Evolutionary conservation across 805 yeast species (phyloP).

Genomic region (Pichia nanzhaoensis): DNA sequence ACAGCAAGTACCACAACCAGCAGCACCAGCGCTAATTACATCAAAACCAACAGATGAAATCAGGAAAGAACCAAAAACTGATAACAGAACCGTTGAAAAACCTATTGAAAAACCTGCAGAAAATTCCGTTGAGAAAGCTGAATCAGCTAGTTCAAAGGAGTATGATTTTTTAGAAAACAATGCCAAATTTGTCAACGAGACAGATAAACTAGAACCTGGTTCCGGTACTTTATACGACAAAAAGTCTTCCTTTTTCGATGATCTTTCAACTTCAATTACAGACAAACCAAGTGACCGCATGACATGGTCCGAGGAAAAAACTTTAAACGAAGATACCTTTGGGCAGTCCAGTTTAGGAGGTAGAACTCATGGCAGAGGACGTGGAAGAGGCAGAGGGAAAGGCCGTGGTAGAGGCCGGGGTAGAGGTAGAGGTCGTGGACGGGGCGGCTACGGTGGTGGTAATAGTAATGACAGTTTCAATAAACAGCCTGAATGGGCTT

Average conservation of each 20-base stretch:
- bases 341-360: slow-evolving; percentile 46
- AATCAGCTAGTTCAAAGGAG: slow-evolving; percentile 39
- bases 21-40: slow-evolving; percentile 28
- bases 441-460: slow-evolving; percentile 1
- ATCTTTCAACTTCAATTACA: slow-evolving; percentile 63
- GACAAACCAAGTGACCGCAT: slow-evolving; percentile 35
- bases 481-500: slow-evolving; percentile 26
- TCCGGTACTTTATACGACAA: slow-evolving; percentile 57
- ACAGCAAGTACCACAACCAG: not conserved
- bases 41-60: not conserved
- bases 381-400: slow-evolving; percentile 19
- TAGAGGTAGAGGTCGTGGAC: slow-evolving; percentile 15
- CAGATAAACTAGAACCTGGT: slow-evolving; percentile 20
- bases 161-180: slow-evolving; percentile 73
- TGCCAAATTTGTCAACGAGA: slow-evolving; percentile 54
- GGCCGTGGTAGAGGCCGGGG: slow-evolving; percentile 24
- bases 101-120: not conserved
- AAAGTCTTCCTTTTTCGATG: slow-evolving; percentile 83
- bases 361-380: slow-evolving; percentile 26
- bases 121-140: slow-evolving; percentile 22
- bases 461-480: slow-evolving; percentile 9
- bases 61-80: too few species aligned
- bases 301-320: slow-evolving; percentile 69
- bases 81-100: not conserved
- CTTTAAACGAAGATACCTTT: slow-evolving; percentile 73